Conservation (phyloP, 2,329 filamentous ascomycete species). For the Monosporascus sp. region DNA sequence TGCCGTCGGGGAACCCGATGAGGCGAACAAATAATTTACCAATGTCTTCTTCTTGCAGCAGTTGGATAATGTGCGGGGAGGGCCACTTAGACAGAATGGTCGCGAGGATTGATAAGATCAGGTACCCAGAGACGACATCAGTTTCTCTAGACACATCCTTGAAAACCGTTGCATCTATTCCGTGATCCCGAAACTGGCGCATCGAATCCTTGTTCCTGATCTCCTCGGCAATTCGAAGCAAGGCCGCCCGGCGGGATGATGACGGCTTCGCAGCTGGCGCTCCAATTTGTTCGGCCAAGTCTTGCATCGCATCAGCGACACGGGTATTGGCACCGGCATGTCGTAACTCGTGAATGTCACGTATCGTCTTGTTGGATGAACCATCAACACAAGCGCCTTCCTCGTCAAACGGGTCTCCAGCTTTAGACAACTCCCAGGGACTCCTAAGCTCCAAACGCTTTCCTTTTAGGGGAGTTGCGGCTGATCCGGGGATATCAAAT, state of each 20-base stretch:
- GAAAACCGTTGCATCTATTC: constrained; percentile 64
- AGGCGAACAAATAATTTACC: constrained; percentile 51
- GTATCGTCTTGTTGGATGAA: constrained; percentile 45
- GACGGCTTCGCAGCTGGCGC: constrained; percentile 38
- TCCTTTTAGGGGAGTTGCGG: constrained; percentile 19
- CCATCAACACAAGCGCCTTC: constrained; percentile 39
- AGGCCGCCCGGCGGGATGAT: constrained; percentile 51
- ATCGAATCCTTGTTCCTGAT: constrained; percentile 59
- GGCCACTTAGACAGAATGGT: constrained; percentile 57
- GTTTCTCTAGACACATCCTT: constrained; percentile 53
- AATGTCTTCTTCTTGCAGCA: constrained; percentile 51
- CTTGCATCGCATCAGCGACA: constrained; percentile 61
- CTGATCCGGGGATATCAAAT: constrained; percentile 20
- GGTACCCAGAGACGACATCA: constrained; percentile 58
- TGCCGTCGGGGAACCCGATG: constrained; percentile 48
- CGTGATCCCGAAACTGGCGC: constrained; percentile 68
- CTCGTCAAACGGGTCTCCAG: constrained; percentile 25
- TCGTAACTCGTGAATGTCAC: constrained; percentile 60
- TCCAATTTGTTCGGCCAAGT: constrained; percentile 57
- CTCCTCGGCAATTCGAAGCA: constrained; percentile 56
- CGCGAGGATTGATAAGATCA: constrained; percentile 58
- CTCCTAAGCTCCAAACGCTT: constrained; percentile 25
- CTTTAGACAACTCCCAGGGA: constrained; percentile 17
- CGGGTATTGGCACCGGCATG: constrained; percentile 63
- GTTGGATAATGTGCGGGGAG: constrained; percentile 53